phyloP scores from a whole-genome alignment of 2,329 filamentous ascomycete genomes.

The Fusarium sp. region DNA sequence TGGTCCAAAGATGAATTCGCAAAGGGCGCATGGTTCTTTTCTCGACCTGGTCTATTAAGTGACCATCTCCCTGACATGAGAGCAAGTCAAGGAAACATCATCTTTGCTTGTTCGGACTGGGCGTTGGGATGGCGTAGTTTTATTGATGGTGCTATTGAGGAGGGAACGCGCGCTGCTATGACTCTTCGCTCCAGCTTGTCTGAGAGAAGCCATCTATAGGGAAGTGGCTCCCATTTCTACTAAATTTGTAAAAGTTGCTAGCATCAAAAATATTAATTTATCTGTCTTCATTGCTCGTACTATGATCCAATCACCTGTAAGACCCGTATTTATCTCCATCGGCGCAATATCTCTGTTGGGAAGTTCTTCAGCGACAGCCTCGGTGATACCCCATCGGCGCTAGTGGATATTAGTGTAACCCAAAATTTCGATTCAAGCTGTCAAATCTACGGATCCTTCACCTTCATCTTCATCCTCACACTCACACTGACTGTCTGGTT shows the following conservation, averaged over 20 bases:
- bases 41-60: slow-evolving; percentile 51
- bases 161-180: slow-evolving; percentile 50
- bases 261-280: neutral
- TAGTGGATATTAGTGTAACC: neutral
- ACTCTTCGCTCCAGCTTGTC: slow-evolving; percentile 11
- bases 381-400: slow-evolving; percentile 8
- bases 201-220: slow-evolving; percentile 5
- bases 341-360: slow-evolving; percentile 14
- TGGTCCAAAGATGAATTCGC: slow-evolving; percentile 61
- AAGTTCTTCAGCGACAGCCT: slow-evolving; percentile 18
- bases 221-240: no score
- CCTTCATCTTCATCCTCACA: neutral
- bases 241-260: neutral
- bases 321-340: slow-evolving; percentile 11
- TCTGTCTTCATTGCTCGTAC: neutral
- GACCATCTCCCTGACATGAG: slow-evolving; percentile 55
- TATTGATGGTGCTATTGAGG: slow-evolving; percentile 62
- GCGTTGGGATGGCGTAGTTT: slow-evolving; percentile 61
- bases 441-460: neutral
- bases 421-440: neutral
- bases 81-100: slow-evolving; percentile 54
- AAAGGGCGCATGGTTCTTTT: slow-evolving; percentile 58
- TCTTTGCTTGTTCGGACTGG: slow-evolving; percentile 62
- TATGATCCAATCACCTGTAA: neutral
- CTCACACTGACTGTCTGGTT: no score